These are phyloP conservation scores for Annulohypoxylon truncatum DNA, from an alignment of 2,329 filamentous ascomycete species.

Conservation along the genomic window DNA sequence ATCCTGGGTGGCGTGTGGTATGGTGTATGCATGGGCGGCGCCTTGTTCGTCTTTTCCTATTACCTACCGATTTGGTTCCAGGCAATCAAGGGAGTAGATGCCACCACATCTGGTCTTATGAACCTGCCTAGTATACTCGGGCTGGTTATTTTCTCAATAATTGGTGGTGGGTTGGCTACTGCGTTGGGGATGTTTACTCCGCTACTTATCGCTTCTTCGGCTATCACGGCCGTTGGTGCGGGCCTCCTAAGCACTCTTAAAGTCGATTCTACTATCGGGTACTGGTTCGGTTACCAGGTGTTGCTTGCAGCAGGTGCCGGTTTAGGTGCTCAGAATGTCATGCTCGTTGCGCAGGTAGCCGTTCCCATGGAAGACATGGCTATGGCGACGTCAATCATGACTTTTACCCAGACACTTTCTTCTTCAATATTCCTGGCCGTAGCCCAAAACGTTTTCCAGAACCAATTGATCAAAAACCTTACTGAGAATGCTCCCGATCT, in stretches of 20 bases:
- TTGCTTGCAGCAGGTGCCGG: constrained; percentile 15
- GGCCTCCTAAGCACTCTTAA: constrained; percentile 58
- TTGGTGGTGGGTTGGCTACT: constrained; percentile 49
- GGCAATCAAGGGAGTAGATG: constrained; percentile 51
- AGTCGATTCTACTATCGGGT: constrained; percentile 46
- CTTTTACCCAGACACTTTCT: constrained; percentile 25
- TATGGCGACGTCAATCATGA: constrained; percentile 22
- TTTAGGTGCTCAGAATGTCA: constrained; percentile 26
- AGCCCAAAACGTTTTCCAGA: constrained; percentile 27
- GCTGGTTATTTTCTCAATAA: constrained; percentile 48
- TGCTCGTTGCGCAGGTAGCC: constrained; percentile 23
- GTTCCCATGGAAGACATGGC: constrained; percentile 26
- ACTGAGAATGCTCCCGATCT: constrained; percentile 8
- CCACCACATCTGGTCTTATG: constrained; percentile 52
- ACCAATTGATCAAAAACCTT: constrained; percentile 25
- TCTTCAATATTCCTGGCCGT: constrained; percentile 23
- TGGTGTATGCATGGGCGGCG: constrained; percentile 21
- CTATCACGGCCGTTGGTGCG: constrained; percentile 50
- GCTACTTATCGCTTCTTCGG: constrained; percentile 52
- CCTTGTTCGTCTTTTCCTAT: constrained; percentile 41
- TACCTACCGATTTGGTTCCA: constrained; percentile 51
- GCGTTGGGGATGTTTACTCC: constrained; percentile 53
- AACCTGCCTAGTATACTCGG: constrained; percentile 52
- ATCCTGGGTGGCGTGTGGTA: constrained; percentile 27
- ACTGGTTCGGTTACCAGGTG: constrained; percentile 59